phyloP scores from a whole-genome alignment of 225 moss, liverwort and hornwort species.

The Takakia lepidozioides region DNA sequence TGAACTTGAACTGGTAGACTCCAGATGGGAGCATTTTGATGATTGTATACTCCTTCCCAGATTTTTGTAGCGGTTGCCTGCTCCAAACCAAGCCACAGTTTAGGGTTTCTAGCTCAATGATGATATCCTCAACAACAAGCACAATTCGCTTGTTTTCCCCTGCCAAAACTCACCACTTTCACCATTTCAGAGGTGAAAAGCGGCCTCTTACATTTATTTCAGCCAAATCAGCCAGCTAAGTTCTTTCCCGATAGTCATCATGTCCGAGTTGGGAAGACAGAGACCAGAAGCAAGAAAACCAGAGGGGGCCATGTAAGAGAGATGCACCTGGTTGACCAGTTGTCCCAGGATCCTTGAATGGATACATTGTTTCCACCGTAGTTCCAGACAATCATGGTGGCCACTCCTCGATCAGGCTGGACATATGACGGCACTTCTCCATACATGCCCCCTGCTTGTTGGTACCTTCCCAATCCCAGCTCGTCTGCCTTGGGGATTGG shows the following conservation, averaged over 20 bases:
- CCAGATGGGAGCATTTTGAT: conserved; percentile 91
- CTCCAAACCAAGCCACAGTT: neutral
- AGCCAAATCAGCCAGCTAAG: no score
- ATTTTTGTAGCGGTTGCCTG: conserved; percentile 83
- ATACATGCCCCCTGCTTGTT: conserved; percentile 27
- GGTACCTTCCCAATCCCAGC: conserved; percentile 51
- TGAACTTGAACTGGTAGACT: conserved; percentile 89
- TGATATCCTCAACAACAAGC: neutral
- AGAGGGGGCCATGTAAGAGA: no score
- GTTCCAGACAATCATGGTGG: conserved; percentile 97
- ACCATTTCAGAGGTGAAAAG: no score
- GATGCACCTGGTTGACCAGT: conserved; percentile 73
- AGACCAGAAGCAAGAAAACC: no score
- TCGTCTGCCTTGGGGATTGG: conserved; percentile 77
- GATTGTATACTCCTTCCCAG: conserved; percentile 83
- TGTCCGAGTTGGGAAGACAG: no score
- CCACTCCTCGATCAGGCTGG: conserved; percentile 45
- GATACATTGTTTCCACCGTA: conserved; percentile 75
- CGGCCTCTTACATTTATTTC: no score
- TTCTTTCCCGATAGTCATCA: no score
- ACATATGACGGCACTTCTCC: conserved; percentile 42
- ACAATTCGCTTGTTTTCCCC: no score
- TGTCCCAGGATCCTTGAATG: conserved; percentile 96
- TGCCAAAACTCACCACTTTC: no score
- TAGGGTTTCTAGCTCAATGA: neutral